Evolutionary conservation across 2,329 filamentous ascomycete genomes (phyloP).

Genomic region (Fusarium staphyleae): DNA sequence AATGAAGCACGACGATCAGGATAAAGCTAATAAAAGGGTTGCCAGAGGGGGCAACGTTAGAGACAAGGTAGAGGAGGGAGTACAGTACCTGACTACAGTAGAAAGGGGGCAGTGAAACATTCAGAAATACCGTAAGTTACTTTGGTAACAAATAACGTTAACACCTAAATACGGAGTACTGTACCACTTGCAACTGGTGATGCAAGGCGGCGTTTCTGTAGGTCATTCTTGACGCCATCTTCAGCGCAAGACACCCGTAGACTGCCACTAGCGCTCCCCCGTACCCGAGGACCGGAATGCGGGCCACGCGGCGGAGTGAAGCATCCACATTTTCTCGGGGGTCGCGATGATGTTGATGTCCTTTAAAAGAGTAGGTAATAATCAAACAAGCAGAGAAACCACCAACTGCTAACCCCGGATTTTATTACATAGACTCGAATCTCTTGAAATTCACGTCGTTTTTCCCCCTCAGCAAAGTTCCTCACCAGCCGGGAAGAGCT

Average conservation of each 20-base stretch:
- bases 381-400: not conserved
- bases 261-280: constrained; percentile 18
- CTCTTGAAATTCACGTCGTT: too few species aligned
- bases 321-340: constrained; percentile 29
- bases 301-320: constrained; percentile 31
- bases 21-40: constrained; percentile 6
- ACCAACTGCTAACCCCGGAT: constrained; percentile 23
- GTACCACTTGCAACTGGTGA: constrained; percentile 11
- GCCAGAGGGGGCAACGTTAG: constrained; percentile 1
- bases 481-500: not conserved
- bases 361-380: too few species aligned
- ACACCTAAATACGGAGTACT: too few species aligned
- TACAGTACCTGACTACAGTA: too few species aligned
- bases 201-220: constrained; percentile 18
- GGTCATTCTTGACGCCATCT: constrained; percentile 31
- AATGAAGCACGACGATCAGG: constrained; percentile 23
- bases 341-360: constrained; percentile 11
- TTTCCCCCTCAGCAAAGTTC: too few species aligned
- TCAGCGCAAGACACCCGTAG: constrained; percentile 10
- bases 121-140: constrained; percentile 12
- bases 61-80: constrained; percentile 2
- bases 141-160: not conserved
- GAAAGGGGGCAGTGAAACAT: not conserved
- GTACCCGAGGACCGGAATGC: constrained; percentile 32
- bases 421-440: not conserved